A percentile compares a stretch with the other conserved stretches of the same genome.
Conservation (phyloP, 2,329 filamentous ascomycete genomes). For the Curvularia sp. region DNA sequence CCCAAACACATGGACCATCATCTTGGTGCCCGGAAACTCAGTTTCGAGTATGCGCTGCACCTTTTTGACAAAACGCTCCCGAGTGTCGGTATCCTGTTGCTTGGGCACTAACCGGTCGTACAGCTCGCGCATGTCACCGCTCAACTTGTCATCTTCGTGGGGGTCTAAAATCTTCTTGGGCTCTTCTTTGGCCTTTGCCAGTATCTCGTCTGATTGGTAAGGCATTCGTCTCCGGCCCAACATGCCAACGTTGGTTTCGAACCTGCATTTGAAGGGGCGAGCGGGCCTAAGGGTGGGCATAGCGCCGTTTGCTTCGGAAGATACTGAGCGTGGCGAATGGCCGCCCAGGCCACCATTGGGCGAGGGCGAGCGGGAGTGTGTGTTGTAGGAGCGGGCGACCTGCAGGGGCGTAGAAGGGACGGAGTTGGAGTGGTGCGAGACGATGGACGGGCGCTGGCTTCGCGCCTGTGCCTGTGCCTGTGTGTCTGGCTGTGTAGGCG, state of each 20-base stretch:
- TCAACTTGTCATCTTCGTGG: conserved; percentile 63
- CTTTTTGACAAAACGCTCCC: conserved; percentile 81
- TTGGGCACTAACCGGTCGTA: conserved; percentile 88
- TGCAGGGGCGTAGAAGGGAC: conserved; percentile 94
- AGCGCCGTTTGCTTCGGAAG: conserved; percentile 83
- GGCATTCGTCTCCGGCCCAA: conserved; percentile 86
- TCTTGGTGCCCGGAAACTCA: conserved; percentile 90
- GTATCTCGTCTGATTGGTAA: conserved; percentile 85
- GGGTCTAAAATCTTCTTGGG: conserved; percentile 63
- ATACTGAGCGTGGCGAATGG: conserved; percentile 87
- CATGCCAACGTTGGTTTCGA: conserved; percentile 79
- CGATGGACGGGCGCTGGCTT: conserved; percentile 58
- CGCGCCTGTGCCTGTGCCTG: conserved; percentile 27
- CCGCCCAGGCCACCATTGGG: conserved; percentile 74
- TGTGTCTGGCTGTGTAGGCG: conserved; percentile 20
- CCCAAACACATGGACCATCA: conserved; percentile 93
- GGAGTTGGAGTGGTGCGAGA: conserved; percentile 78
- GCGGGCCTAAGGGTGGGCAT: conserved; percentile 71
- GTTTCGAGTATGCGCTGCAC: conserved; percentile 86
- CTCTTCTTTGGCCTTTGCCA: conserved; percentile 73
- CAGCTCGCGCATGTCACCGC: conserved; percentile 81
- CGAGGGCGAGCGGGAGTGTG: conserved; percentile 77
- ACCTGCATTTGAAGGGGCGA: conserved; percentile 74
- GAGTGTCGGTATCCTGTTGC: conserved; percentile 75
- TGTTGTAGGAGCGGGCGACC: conserved; percentile 82